Conservation (phyloP, 768 basidiomycete genomes). For the Dendrothele bispora region DNA sequence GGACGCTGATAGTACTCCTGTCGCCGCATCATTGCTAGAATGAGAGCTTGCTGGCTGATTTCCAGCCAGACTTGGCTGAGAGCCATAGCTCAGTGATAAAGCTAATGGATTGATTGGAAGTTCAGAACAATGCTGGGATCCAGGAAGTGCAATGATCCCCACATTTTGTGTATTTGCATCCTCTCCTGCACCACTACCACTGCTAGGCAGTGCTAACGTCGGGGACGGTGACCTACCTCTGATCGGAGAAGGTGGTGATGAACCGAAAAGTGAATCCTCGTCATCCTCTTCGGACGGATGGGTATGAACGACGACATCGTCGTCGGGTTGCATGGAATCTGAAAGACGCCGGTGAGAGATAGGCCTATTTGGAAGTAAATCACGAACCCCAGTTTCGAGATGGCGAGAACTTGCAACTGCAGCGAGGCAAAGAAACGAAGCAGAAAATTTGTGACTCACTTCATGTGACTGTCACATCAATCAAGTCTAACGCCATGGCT, state of each 20-base stretch:
- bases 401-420: too few relatives aligned
- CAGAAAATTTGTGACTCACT: too few relatives aligned
- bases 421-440: too few relatives aligned
- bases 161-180: constrained; percentile 71
- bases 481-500: too few relatives aligned
- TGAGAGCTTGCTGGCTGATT: constrained; percentile 10
- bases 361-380: too few relatives aligned
- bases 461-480: too few relatives aligned
- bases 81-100: constrained; percentile 51
- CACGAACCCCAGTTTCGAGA: too few relatives aligned
- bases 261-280: constrained; percentile 79
- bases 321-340: constrained; percentile 4
- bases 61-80: constrained; percentile 38
- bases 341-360: too few relatives aligned
- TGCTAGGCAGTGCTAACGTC: constrained; percentile 56
- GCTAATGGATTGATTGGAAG: constrained; percentile 79
- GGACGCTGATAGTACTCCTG: constrained; percentile 13
- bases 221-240: constrained; percentile 77
- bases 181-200: constrained; percentile 27
- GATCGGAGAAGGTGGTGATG: constrained; percentile 67
- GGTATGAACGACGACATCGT: neutral
- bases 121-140: constrained; percentile 89
- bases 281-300: constrained; percentile 36
- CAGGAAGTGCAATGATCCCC: constrained; percentile 98
- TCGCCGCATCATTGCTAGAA: too few relatives aligned